Percentiles rank a stretch among this genome's conserved stretches.
Conservation (phyloP, 23 red algal genomes). For the Gracilaria gracilis region DNA sequence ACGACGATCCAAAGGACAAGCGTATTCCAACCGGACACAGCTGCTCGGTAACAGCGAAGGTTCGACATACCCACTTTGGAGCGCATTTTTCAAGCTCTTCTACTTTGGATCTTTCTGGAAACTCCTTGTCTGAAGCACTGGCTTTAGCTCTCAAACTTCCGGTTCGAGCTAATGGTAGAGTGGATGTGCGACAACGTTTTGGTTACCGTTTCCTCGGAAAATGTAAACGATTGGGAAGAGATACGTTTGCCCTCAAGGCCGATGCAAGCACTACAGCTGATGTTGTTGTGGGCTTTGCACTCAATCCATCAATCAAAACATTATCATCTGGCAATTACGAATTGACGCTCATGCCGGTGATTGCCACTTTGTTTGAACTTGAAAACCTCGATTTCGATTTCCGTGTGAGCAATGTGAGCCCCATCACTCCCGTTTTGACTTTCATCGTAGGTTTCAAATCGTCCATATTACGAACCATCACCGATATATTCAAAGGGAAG, state of each 20-base stretch:
- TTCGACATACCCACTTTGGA: background rate
- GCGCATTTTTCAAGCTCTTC: constrained; percentile 20
- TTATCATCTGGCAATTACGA: constrained; percentile 14
- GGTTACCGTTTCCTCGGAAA: constrained; percentile 13
- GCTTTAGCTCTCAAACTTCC: background rate
- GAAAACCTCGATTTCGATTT: constrained; percentile 1
- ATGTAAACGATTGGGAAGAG: constrained; percentile 4
- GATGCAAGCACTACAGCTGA: background rate
- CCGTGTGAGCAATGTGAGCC: constrained; percentile 28
- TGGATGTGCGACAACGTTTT: constrained; percentile 24
- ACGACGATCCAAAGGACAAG: background rate
- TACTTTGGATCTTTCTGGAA: background rate
- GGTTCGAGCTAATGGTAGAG: background rate
- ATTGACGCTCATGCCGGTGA: constrained; percentile 2
- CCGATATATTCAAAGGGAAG: background rate
- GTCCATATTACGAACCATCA: background rate
- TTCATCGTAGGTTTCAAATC: constrained; percentile 30
- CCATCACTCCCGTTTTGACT: constrained; percentile 20
- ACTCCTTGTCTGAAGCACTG: background rate
- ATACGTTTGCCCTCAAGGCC: constrained; percentile 24
- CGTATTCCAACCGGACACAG: constrained; percentile 21
- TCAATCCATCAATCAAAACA: constrained; percentile 13
- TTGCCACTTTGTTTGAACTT: constrained; percentile 21
- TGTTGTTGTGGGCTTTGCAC: constrained; percentile 10
- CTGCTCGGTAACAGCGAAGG: constrained; percentile 14